Base-by-base conservation (phyloP, 495 filamentous ascomycete genomes). In the Penicillium waksmanii region DNA sequence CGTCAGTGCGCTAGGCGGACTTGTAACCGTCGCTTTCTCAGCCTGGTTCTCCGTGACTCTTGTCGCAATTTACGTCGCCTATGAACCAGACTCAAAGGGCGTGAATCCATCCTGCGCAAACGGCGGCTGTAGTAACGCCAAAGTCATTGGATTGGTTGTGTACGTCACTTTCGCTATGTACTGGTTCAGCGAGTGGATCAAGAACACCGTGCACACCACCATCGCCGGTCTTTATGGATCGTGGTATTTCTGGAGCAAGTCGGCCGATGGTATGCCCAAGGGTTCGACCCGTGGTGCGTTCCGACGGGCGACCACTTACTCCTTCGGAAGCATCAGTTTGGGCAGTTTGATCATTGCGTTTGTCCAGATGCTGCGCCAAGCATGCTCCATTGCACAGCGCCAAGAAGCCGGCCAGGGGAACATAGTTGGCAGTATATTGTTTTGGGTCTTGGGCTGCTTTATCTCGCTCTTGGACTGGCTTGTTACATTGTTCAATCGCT, bases 171-270 rank as follows among this genome's bases (percentile, higher is more conserved):
- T 97, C 66, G 91, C 92, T 23, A 85, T 82, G 66, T 96, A 96
- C 74, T 98, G 93, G 94, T 85, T 96, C 62, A 89, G 87, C 23
- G 93, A 97, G 68, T 92, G 89, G 83, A 69, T 96, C 56, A 96
- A 97, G 76, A 97, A 96, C 71, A 91, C 88, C 15, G 89, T 97
- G 36, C 93, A 98, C 72, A 88, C 87, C 33, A 92, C 88, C 19
- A 88, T 96, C 66, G 89, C 90, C 0, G 92, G 94, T 11, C 88
- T 96, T 12, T 97, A 96, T 61, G 93, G 91, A 0, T 89, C 89
- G 2, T 97, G 93, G 93, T 98, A 96, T 75, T 97, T 96, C 78
- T 87, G 80, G 63, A 75, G 80, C 35, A 76, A 82, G 17, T 89
- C 89, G 46, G 73, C 82, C 0, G 72, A 71, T 18, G 82, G 83